Base-by-base conservation (phyloP, 140 eudicot species). In the Stevia rebaudiana region DNA sequence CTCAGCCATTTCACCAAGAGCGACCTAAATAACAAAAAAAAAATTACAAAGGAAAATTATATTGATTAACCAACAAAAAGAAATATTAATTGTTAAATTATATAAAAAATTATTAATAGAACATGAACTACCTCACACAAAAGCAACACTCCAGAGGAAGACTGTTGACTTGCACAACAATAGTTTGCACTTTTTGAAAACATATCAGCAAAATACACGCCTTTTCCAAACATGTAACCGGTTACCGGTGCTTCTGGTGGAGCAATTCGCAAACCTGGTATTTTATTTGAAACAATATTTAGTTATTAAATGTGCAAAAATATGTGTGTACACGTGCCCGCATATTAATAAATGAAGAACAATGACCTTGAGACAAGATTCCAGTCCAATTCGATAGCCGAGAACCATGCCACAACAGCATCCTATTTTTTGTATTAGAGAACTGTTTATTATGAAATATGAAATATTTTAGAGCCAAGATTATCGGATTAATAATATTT, bases 121-220 rank as follows among this genome's bases (percentile, higher is more conserved):
- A 59, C n/a, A 46, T 37, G 42, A 67, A 73, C 65, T 30, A 88
- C 98, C 98, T 92, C 98, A 40, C 96, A 88, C 47, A 92, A 73
- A 77, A 92, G 96, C 69, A 92, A 82, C 75, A 92, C 98, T 8
- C 98, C 98, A 62, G 79, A 41, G 1, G 82, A 69, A 56, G 86
- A 69, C 19, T 74, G 53, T 40, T 12, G 69, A 56, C 63, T 57
- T 0, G 96, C 82, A 70, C 69, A 83, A 47, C 98, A 92, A 71
- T 92, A 92, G 65, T 92, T 92, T 64, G 96, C 98, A 85, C 98
- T 92, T 75, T 92, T 88, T 15, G 98, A 92, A 72, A 92, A 92
- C 98, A 92, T 92, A 71, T 92, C 98, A 59, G 98, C 98, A 80
- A 92, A 88, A 78, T 92, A 92, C 69, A 92, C 97, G 67, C 98